Evolutionary conservation across 176 grass and related monocot species (phyloP).

Genomic region (Hyparrhenia diplandra): DNA sequence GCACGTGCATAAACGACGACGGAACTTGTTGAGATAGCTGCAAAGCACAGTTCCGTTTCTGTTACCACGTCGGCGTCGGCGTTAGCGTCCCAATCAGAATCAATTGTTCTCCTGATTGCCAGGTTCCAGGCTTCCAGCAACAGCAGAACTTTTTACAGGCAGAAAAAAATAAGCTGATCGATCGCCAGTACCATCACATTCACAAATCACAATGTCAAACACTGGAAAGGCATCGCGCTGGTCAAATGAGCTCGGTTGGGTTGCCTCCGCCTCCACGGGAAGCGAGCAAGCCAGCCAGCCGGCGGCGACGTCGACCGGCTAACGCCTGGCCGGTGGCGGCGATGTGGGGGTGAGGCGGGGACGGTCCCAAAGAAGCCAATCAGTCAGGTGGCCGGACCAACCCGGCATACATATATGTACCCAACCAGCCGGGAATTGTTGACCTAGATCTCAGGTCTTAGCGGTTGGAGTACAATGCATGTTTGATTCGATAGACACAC

Average conservation of each 20-base stretch:
- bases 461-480: not conserved
- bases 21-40: not conserved
- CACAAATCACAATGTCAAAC: constrained; percentile 11
- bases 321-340: constrained; percentile 17
- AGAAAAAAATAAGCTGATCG: not conserved
- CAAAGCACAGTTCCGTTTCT: not conserved
- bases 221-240: not conserved
- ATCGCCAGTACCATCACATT: not conserved
- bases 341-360: not conserved
- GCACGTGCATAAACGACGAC: not conserved
- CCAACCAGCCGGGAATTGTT: constrained; percentile 25
- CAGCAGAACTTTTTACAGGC: not conserved
- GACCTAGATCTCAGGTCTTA: constrained; percentile 5
- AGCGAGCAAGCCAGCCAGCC: not conserved
- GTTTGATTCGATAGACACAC: not conserved
- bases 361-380: no score
- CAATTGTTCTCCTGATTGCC: not conserved
- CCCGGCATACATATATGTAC: not conserved
- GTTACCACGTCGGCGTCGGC: not conserved
- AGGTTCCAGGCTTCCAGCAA: not conserved
- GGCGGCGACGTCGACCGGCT: constrained; percentile 22
- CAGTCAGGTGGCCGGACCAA: constrained; percentile 17
- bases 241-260: constrained; percentile 1
- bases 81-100: not conserved
- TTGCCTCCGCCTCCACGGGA: constrained; percentile 28